Evolutionary conservation across 2,329 filamentous ascomycete species (phyloP), one percentile per base, ranked within the genome.

Genomic region (Claviceps sp.): DNA sequence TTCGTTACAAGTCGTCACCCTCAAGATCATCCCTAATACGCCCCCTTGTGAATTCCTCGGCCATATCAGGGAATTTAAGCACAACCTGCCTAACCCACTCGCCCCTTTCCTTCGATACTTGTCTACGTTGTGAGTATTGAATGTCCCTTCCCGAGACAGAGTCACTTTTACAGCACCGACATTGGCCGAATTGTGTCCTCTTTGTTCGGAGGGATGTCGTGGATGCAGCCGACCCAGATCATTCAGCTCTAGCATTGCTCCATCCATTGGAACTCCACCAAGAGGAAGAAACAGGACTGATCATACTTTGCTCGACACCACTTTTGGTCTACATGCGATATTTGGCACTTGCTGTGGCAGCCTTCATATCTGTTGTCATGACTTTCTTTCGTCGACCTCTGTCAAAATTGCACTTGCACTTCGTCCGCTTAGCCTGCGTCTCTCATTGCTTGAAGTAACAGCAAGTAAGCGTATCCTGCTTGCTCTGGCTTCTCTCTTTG

Each of bases 61-160:
- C 63, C 63, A 63, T 64, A 56, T 64, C 63, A 62, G 70, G 67
- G 70, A 72, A 72, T 69, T 68, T 63, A 61, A 62, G 58, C 62
- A 59, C 55, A 55, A 55, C 57, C 55, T 57, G 43, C 57, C 58
- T 60, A 61, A 58, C 58, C 59, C 58, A 61, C 58, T 55, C 52
- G 54, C 58, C 57, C 60, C 58, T 62, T 64, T 62, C 63, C 62
- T 65, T 58, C 52, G 48, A 51, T 50, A 53, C 43, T 45, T 51
- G 48, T 52, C 50, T 46, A 54, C 53, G 34, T 47, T 20, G 55
- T 57, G 55, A 62, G 51, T 57, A 26, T 44, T 22, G 22, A 14
- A 44, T 5, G 60, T 64, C 62, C 65, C 66, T 68, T 70, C 64
- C 63, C 61, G 61, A 64, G 59, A 62, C 60, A 60, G 58, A 55